Evolutionary conservation across 306 rosid species (phyloP), one percentile per base, ranked within the genome.

Genomic region (Acacia melanoxylon): DNA sequence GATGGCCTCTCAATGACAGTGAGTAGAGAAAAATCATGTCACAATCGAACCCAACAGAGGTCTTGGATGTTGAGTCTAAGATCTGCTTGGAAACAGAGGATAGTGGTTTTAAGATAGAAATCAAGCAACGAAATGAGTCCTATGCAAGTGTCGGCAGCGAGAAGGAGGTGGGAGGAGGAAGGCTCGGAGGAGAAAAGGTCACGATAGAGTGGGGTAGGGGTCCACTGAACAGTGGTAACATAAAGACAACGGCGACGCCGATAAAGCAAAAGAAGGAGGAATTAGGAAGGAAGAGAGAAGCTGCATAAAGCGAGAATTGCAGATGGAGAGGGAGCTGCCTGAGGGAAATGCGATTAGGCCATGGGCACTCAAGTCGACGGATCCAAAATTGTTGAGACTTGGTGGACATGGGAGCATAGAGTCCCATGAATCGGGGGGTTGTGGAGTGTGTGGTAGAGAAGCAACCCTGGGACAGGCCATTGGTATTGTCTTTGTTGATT

Each of bases 381-480:
- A 92, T 91, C 98, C 97, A 37, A 96, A 88, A 89, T 96, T 96
- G 97, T 65, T 92, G 80, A 97, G 94, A 67, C 83, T 87, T 8
- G 98, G 88, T 37, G 99, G 97, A 20, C 94, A 96, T 3, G 99
- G 99, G 7, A 96, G 98, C 98, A 91, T 92, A 74, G 86, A 86
- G 76, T 92, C 94, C 94, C 94, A 91, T 40, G 94, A 91, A 66
- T 94, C 94, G 12, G 71, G 86, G 56, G 77, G 72, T 16, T 82
- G 46, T 20, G 76, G 1, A 52, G 33, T 5, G 0, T 66, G 29
- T 27, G 81, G 13, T 5, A 40, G 45, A 22, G 85, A 3, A 11
- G 86, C 2, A 20, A 82, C 51, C 72, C 83, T 76, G 2, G 89
- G 87, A 78, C 75, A 80, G 68, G 58, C 61, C 97, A 87, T 82